phyloP scores from a whole-genome alignment of 1,284 basidiomycete species.

The Sporisorium scitamineum region DNA sequence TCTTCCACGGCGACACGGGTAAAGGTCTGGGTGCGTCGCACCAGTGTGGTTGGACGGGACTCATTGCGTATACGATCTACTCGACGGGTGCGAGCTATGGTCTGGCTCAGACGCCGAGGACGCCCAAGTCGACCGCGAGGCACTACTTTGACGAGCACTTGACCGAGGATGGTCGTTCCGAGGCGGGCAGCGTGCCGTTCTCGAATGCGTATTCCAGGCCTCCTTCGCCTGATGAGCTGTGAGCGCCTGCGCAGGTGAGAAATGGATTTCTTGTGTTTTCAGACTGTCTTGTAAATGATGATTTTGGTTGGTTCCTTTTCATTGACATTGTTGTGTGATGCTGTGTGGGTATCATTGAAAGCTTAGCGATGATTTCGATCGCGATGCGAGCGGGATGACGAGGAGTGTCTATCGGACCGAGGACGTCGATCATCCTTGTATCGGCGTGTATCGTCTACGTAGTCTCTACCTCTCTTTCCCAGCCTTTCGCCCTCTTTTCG shows the following conservation, averaged over 20 bases:
- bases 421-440: conserved; percentile 3
- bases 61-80: conserved; percentile 71
- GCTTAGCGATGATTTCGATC: background rate
- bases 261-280: background rate
- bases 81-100: conserved; percentile 73
- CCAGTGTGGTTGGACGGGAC: conserved; percentile 89
- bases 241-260: background rate
- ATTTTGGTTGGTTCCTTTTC: background rate
- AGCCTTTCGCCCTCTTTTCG: background rate
- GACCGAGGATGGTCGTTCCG: conserved; percentile 59
- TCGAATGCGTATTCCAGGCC: conserved; percentile 56
- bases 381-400: conserved; percentile 1
- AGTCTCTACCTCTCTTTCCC: conserved; percentile 50
- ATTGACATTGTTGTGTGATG: background rate
- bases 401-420: background rate
- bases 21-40: conserved; percentile 90
- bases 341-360: background rate
- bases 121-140: conserved; percentile 85
- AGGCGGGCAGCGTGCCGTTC: conserved; percentile 55
- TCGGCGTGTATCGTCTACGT: conserved; percentile 33
- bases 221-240: conserved; percentile 64
- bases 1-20: conserved; percentile 94
- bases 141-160: conserved; percentile 80
- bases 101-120: conserved; percentile 71
- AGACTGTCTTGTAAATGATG: conserved; percentile 12